Base-by-base conservation (phyloP, 495 filamentous ascomycete genomes). In the Tricharina praecox region DNA sequence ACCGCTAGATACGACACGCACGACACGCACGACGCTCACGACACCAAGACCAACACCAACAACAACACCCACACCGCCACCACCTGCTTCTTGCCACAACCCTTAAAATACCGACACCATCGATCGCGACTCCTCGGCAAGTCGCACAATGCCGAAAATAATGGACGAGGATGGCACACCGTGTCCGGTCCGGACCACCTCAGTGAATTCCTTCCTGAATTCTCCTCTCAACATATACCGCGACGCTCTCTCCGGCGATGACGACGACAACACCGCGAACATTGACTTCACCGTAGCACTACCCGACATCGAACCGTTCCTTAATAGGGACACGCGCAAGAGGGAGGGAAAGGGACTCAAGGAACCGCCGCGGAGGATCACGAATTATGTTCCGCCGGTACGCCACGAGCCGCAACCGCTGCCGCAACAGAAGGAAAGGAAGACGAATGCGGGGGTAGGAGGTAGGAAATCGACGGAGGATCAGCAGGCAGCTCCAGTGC, bases 101-200 rank as follows among this genome's bases (percentile, higher is more conserved):
- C 28, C 28, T 13, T 13, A 5, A 32, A 32, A 5, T 8, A 39
- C 36, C 36, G 16, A 5, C 13, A 21, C n/a, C 36, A 39, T 8
- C 30, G n/a, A 33, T 33, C 9, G 30, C 9, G n/a, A 8, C 9
- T 33, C 30, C 30, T 33, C n/a, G n/a, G n/a, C 28, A 7, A 32
- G 28, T 32, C 28, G 7, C 28, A 32, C 13, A 13, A 32, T 32
- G 28, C 28, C 28, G 7, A 32, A 13, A 32, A 39, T 21, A 5
- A 16, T 15, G 19, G 39, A 43, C 20, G 39, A 43, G 11, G 39
- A 43, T 43, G 24, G 39, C 20, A 43, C 39, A 21, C 39, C 39
- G 5, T 43, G 39, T 28, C 39, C 39, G 3, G 24, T 43, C 11
- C 39, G 39, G 11, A 21, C 39, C 20, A 24, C 5, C 11, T 5